Percentiles rank a stretch among this genome's conserved stretches.
Evolutionary conservation across 305 asterid genomes (phyloP).

Genomic region (Solanum hybrid): DNA sequence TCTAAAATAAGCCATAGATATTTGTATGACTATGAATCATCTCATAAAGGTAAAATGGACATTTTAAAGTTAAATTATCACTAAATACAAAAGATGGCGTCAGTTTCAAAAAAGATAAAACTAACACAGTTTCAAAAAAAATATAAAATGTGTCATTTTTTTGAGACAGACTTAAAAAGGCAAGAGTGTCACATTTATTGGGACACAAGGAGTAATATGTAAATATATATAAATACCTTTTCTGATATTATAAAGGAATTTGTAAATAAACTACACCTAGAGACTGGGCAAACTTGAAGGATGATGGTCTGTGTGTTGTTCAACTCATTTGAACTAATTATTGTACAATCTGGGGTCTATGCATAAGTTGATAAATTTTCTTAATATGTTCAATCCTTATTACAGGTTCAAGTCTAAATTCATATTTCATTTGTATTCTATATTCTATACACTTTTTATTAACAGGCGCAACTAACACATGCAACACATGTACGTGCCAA

Average conservation of each 20-base stretch:
- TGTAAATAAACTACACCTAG: neutral
- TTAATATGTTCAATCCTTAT: neutral
- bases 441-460: neutral
- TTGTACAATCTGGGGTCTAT: neutral
- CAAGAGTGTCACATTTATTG: neutral
- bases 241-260: neutral
- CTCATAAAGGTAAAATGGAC: neutral
- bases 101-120: neutral
- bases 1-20: neutral
- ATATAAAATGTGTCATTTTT: neutral
- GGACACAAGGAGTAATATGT: neutral
- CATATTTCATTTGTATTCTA: neutral
- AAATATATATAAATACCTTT: neutral
- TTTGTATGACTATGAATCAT: neutral
- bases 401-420: neutral
- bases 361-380: neutral
- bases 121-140: neutral
- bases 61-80: neutral
- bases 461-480: neutral
- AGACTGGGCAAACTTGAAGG: neutral
- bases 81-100: neutral
- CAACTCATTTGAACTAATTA: neutral
- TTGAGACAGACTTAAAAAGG: neutral
- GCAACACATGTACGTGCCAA: neutral
- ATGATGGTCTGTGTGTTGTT: neutral